Conservation (phyloP, 129 eudicot species). For the Sambucus nigra region DNA sequence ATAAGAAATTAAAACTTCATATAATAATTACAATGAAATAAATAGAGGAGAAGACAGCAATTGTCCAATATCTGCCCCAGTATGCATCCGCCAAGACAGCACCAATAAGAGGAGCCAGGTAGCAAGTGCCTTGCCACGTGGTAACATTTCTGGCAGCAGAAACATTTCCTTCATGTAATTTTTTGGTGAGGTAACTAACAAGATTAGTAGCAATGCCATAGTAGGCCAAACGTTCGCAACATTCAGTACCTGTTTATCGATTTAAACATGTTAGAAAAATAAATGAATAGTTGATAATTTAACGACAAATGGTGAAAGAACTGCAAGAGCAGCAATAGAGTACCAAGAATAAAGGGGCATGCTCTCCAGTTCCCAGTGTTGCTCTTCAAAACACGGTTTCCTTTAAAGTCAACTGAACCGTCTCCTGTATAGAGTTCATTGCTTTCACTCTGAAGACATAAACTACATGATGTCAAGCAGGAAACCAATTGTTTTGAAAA, state of each 20-base stretch:
- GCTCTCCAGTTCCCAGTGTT: constrained; percentile 95
- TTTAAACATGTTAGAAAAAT: neutral
- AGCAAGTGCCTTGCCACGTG: constrained; percentile 91
- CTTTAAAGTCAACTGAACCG: constrained; percentile 67
- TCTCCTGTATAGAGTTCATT: constrained; percentile 64
- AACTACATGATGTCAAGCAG: neutral
- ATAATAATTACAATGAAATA: constrained; percentile 55
- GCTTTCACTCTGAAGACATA: constrained; percentile 31
- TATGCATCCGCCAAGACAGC: constrained; percentile 84
- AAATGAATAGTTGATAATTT: neutral
- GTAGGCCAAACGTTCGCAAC: constrained; percentile 83
- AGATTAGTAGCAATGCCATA: constrained; percentile 78
- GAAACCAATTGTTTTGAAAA: neutral
- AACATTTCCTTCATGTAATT: constrained; percentile 68
- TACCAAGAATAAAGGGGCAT: constrained; percentile 86
- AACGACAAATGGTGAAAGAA: neutral
- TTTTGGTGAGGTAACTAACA: constrained; percentile 69
- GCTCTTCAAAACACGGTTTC: constrained; percentile 57
- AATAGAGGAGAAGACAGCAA: constrained; percentile 67
- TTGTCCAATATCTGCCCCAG: constrained; percentile 94
- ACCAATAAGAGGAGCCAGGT: constrained; percentile 76
- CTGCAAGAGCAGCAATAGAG: neutral
- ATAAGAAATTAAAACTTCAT: neutral
- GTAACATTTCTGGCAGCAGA: constrained; percentile 80
- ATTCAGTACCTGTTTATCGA: constrained; percentile 55